phyloP scores from a whole-genome alignment of 116 monocot species.

The Posidonia oceanica region DNA sequence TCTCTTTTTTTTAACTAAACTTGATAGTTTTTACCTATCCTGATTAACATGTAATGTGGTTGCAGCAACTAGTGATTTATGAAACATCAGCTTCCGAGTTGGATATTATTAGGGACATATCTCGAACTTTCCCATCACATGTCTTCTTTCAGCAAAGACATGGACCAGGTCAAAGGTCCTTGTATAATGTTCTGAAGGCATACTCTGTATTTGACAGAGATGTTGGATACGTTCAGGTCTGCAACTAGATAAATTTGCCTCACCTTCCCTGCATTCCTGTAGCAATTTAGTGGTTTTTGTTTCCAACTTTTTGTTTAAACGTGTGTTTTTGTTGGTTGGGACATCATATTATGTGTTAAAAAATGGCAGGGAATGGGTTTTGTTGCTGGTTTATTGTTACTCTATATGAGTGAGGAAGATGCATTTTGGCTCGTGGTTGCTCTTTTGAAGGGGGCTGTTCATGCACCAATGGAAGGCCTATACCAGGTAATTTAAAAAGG shows the following conservation, averaged over 20 bases:
- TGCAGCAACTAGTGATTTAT: conserved; percentile 95
- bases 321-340: not conserved
- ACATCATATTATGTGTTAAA: not conserved
- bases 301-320: not conserved
- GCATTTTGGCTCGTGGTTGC: conserved; percentile 98
- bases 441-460: conserved; percentile 91
- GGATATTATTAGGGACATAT: conserved; percentile 98
- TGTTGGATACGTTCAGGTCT: conserved; percentile 97
- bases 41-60: conserved; percentile 1
- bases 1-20: no score
- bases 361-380: conserved; percentile 91
- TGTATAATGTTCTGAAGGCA: conserved; percentile 95
- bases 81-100: conserved; percentile 93
- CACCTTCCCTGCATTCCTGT: not conserved
- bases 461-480: conserved; percentile 95
- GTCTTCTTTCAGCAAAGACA: conserved; percentile 95
- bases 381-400: conserved; percentile 80
- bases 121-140: conserved; percentile 94
- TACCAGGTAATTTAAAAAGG: conserved; percentile 51
- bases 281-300: not conserved
- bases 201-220: conserved; percentile 97
- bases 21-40: not conserved
- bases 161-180: conserved; percentile 93
- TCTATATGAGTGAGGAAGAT: conserved; percentile 99
- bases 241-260: not conserved